Evolutionary conservation across 306 rosid species (phyloP).

Genomic region (Malus sylvestris): DNA sequence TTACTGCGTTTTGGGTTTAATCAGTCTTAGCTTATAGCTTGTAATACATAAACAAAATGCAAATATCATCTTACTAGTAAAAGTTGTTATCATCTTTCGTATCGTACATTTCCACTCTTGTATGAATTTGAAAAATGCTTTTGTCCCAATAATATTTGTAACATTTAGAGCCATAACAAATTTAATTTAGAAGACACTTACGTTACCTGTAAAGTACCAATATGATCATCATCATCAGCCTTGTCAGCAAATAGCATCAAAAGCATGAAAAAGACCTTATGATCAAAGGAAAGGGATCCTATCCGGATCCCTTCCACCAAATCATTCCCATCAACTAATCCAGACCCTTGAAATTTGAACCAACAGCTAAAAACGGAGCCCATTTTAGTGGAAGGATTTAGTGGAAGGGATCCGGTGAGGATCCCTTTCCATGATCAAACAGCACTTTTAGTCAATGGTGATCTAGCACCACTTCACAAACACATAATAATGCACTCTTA

Average conservation of each 20-base stretch:
- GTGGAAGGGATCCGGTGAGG: too few species aligned
- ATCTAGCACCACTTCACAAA: neutral
- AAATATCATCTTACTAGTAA: neutral
- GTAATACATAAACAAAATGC: neutral
- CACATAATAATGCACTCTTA: neutral
- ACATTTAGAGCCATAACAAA: neutral
- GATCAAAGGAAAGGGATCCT: too few species aligned
- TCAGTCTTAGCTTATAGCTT: too few species aligned
- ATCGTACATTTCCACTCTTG: neutral
- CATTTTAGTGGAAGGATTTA: too few species aligned
- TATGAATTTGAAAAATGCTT: neutral
- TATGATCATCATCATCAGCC: neutral
- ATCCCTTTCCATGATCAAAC: too few species aligned
- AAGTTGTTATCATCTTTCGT: neutral
- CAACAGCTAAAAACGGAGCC: rapidly evolving
- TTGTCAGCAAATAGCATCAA: neutral
- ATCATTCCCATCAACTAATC: too few species aligned
- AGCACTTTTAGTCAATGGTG: neutral
- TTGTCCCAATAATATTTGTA: neutral
- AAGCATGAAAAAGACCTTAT: neutral
- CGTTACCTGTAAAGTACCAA: neutral
- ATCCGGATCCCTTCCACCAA: too few species aligned
- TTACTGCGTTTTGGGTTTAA: too few species aligned
- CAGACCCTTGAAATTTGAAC: too few species aligned
- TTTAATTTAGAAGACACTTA: neutral